Evolutionary conservation across 2,329 filamentous ascomycete species (phyloP).

Genomic region (Tolypocladium ovalisporum): DNA sequence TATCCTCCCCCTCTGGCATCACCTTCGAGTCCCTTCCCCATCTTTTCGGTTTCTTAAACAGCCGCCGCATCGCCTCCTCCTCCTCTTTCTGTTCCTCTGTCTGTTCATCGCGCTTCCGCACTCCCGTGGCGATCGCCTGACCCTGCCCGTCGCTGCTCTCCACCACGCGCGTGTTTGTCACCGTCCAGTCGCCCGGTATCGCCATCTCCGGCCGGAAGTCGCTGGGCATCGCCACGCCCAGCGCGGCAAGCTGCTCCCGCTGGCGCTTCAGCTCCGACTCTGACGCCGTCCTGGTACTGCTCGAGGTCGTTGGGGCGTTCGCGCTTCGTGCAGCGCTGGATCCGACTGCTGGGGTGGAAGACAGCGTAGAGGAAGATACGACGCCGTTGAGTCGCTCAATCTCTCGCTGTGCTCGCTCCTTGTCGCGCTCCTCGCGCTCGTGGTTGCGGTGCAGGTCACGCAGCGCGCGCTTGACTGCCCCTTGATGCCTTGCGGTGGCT

Average conservation of each 20-base stretch:
- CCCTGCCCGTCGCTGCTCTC: conserved; percentile 30
- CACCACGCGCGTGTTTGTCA: conserved; percentile 52
- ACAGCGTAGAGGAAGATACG: conserved; percentile 31
- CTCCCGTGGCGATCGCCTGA: conserved; percentile 39
- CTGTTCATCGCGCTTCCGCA: conserved; percentile 51
- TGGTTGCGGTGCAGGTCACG: conserved; percentile 79
- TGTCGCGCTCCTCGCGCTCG: conserved; percentile 70
- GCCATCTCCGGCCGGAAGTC: conserved; percentile 72
- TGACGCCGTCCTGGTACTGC: neutral
- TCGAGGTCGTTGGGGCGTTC: neutral
- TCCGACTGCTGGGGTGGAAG: conserved; percentile 15
- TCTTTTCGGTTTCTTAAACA: conserved; percentile 47
- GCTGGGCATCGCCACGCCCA: conserved; percentile 78
- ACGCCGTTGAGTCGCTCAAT: conserved; percentile 77
- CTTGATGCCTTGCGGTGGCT: conserved; percentile 73
- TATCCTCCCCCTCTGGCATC: conserved; percentile 33
- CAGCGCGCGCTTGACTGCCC: conserved; percentile 77
- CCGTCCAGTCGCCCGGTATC: conserved; percentile 80
- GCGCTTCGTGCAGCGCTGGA: neutral
- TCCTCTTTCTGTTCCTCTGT: conserved; percentile 49
- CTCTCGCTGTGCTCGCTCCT: conserved; percentile 72
- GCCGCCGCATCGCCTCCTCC: conserved; percentile 43
- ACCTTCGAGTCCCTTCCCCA: conserved; percentile 44
- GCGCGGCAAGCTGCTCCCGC: conserved; percentile 73
- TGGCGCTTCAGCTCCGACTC: conserved; percentile 68